Base-by-base conservation (phyloP, 2,329 filamentous ascomycete species). In the Chaetomiaceae sp. region DNA sequence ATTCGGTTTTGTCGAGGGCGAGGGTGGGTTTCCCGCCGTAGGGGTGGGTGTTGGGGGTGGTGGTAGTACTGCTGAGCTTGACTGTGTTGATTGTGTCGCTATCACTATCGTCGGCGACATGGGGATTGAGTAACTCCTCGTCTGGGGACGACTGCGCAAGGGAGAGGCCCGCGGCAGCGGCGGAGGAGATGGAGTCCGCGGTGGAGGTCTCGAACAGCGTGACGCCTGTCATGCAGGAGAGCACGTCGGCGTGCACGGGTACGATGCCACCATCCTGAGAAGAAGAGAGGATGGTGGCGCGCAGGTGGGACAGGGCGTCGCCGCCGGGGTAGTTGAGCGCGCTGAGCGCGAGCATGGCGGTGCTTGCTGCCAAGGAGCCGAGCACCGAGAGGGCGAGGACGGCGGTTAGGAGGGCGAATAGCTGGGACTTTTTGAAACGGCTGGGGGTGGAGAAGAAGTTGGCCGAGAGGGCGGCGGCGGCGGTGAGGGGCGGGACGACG, bases 271-370 rank as follows among this genome's bases (percentile, higher is more conserved):
- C 59, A n/a, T 59, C 53, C 12, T 22, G 3, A 8, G 19, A 11
- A 23, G 49, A 23, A 57, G 23, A n/a, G 15, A 43, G 39, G 17
- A 76, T 68, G 12, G 73, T 62, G 4, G 55, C 52, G 55, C 78
- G 75, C 36, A 87, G 72, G 40, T 77, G 73, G 8, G 70, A 61
- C 20, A 97, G 76, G 2, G 91, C 94, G 55, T 88, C 82, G 20
- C 89, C 94, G 44, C 94, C 94, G 1, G 94, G 94, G 66, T 99
- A 99, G 72, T 96, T 99, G 53, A 95, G 82, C 14, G 88, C 86
- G 0, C 91, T 96, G 55, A 95, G 74, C 25, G 87, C 78, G 2
- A 96, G 82, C 71, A 95, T 82, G 29, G 72, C 78, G 3, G 77
- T 75, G 53, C 86, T 89, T 33, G 81, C 74, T 5, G 75, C 71